Evolutionary conservation across 2,329 filamentous ascomycete species (phyloP), one percentile per base, ranked within the genome.

Genomic region (Aspergillus pseudoglaucus): DNA sequence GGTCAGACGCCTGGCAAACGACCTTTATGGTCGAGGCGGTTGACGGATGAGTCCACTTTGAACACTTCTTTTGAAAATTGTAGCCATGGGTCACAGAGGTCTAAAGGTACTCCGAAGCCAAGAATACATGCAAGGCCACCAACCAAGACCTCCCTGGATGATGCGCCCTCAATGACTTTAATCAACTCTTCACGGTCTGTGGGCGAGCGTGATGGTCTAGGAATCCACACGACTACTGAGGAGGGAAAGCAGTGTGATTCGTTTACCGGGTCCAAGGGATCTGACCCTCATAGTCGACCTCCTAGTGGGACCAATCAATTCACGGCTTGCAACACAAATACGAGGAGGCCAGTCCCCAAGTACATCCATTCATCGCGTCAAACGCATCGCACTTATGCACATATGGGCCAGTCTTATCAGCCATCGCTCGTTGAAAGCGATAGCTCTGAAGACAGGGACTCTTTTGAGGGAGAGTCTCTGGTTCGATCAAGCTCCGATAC

Each of bases 341-440:
- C 72, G 51, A 71, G 69, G 49, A 72, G 73, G 27, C 74, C 76
- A 2, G 74, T 72, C 22, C 73, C 73, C 25, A 72, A 75, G 32
- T 80, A 78, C 57, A 67, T 78, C 45, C 75, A 80, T 55, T 73
- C 77, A 1, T 75, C 81, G 70, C 75, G 77, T 45, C 78, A 79
- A 55, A 74, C 73, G 3, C 78, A 77, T 9, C 70, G 75, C 42
- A 72, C 75, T 7, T 79, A 76, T 63, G 79, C 76, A 3, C 76
- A 78, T 18, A 63, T 74, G 30, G 71, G 72, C 40, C 70, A 72
- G 44, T 77, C 77, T 1, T 72, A 74, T 44, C 72, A 77, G 20
- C 68, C 68, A 1, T 80, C 77, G 0, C 57, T 72, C n/a, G 64
- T 69, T 17, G 74, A 71, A 23, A 72, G 64, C 44, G 71, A 73